These are phyloP conservation scores for Gossypium lobatum DNA, from an alignment of 441 rosid species.

Conservation along the genomic window DNA sequence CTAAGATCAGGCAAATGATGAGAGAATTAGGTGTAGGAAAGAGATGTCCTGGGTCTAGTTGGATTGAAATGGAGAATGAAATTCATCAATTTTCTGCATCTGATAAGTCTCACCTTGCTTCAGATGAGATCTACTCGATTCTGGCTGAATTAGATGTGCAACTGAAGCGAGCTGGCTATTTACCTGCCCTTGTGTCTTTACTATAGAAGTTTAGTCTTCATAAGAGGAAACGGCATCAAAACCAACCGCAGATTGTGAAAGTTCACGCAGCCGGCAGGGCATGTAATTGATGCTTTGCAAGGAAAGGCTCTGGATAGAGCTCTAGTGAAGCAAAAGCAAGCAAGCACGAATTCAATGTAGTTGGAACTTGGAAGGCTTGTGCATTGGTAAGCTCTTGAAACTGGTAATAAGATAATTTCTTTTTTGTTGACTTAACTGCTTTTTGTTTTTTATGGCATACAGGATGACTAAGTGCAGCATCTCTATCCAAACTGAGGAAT, in stretches of 20 bases:
- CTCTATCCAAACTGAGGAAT: constrained; percentile 62
- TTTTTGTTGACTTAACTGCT: background rate
- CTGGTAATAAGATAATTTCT: background rate
- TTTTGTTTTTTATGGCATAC: background rate
- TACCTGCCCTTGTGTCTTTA: constrained; percentile 15
- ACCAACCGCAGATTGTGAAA: background rate
- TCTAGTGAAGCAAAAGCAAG: constrained; percentile 1
- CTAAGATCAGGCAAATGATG: constrained; percentile 39
- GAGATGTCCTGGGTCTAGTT: constrained; percentile 46
- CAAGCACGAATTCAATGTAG: background rate
- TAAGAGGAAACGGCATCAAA: background rate
- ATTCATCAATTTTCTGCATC: constrained; percentile 41
- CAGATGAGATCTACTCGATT: constrained; percentile 31
- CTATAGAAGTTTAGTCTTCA: background rate
- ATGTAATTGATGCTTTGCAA: background rate
- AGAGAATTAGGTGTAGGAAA: constrained; percentile 41
- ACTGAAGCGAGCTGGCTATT: constrained; percentile 28
- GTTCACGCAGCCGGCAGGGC: background rate
- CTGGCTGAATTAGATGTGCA: constrained; percentile 38
- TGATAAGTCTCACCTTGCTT: constrained; percentile 38
- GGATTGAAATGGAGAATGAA: constrained; percentile 35
- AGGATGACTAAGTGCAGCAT: constrained; percentile 82
- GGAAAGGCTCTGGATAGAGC: background rate
- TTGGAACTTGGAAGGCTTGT: background rate
- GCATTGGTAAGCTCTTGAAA: constrained; percentile 1